Percentiles rank a stretch among this genome's conserved stretches.
Conservation (phyloP, 2,329 filamentous ascomycete species). For the Elsinoe perseae region DNA sequence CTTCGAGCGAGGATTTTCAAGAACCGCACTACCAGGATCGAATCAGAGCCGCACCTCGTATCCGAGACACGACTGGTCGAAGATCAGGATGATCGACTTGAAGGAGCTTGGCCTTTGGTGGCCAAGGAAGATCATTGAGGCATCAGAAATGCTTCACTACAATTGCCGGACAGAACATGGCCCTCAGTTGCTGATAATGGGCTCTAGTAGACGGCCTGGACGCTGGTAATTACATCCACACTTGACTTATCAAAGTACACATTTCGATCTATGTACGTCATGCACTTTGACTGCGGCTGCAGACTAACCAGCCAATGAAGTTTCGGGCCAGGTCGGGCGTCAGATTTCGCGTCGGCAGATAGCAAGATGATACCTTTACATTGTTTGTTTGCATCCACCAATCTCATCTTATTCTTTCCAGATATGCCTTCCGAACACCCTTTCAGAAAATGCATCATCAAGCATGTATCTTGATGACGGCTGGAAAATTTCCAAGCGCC, state of each 20-base stretch:
- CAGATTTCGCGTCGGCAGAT: not conserved
- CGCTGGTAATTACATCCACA: not conserved
- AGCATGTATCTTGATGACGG: not conserved
- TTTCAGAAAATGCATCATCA: not conserved
- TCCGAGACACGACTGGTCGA: not conserved
- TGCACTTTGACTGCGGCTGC: not conserved
- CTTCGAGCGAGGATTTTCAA: not conserved
- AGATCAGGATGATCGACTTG: not conserved
- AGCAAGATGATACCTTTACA: not conserved
- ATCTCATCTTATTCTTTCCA: not conserved
- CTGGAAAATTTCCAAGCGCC: not conserved
- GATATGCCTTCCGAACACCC: not conserved
- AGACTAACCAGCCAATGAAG: not conserved
- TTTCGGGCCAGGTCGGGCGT: not conserved
- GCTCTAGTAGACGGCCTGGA: not conserved
- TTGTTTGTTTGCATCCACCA: not conserved
- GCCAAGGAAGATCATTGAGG: not conserved
- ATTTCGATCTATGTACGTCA: conserved; percentile 3
- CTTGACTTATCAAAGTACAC: not conserved
- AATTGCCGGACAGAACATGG: not conserved
- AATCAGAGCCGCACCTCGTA: conserved; percentile 1
- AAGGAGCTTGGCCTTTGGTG: conserved; percentile 3
- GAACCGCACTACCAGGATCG: not conserved
- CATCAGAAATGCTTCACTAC: not conserved
- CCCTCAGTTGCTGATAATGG: not conserved